phyloP scores from a whole-genome alignment of 2,329 filamentous ascomycete genomes.

The Didymella segeticola region DNA sequence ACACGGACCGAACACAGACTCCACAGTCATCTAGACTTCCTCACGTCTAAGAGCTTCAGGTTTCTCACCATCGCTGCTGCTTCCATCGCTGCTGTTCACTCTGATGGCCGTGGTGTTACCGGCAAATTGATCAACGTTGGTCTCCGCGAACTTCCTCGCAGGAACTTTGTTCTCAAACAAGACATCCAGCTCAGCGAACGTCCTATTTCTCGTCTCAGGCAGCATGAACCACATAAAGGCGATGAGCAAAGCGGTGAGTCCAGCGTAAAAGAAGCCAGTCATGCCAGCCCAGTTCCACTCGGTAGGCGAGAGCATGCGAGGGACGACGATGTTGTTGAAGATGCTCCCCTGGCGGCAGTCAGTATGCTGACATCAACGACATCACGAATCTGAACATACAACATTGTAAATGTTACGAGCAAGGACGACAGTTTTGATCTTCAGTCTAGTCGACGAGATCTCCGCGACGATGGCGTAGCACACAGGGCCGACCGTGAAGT shows the following conservation, averaged over 20 bases:
- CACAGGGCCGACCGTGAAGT: slow-evolving; percentile 84
- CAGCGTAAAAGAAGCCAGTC: slow-evolving; percentile 82
- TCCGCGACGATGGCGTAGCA: slow-evolving; percentile 88
- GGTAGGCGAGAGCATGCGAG: slow-evolving; percentile 51
- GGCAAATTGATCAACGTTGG: slow-evolving; percentile 18
- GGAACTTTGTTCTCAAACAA: slow-evolving; percentile 42
- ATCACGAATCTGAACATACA: slow-evolving; percentile 68
- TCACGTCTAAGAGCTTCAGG: slow-evolving; percentile 1
- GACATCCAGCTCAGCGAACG: slow-evolving; percentile 50
- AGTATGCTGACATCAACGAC: slow-evolving; percentile 71
- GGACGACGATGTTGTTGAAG: slow-evolving; percentile 77
- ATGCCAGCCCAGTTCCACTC: slow-evolving; percentile 82
- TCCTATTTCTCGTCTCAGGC: slow-evolving; percentile 48
- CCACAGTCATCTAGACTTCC: neutral
- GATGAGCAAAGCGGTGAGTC: slow-evolving; percentile 67
- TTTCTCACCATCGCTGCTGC: slow-evolving; percentile 16
- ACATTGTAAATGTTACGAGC: slow-evolving; percentile 79
- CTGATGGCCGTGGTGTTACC: slow-evolving; percentile 13
- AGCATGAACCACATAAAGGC: slow-evolving; percentile 70
- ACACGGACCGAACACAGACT: neutral
- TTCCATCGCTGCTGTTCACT: slow-evolving; percentile 10
- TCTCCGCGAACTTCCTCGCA: slow-evolving; percentile 18
- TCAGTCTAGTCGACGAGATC: slow-evolving; percentile 78
- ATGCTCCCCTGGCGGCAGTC: slow-evolving; percentile 55
- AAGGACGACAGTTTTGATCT: slow-evolving; percentile 88